Percentiles rank a stretch among this genome's conserved stretches.
Conservation (phyloP, 805 yeast species). For the Candida orba region DNA sequence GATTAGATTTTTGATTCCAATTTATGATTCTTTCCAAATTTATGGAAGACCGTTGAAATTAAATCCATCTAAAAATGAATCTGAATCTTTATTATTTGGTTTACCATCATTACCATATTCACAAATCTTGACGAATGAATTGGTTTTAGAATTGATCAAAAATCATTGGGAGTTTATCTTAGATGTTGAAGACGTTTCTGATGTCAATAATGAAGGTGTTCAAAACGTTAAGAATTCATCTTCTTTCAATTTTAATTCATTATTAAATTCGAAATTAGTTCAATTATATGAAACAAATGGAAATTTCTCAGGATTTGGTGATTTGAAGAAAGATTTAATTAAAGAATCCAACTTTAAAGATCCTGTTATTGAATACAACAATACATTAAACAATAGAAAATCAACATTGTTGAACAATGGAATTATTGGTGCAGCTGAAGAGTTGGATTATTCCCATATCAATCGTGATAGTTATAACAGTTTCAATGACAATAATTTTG, state of each 20-base stretch:
- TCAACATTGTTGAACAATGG: neutral
- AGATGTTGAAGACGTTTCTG: neutral
- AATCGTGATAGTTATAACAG: too few species aligned
- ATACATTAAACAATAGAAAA: neutral
- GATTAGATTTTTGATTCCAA: constrained; percentile 61
- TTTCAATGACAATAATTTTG: too few species aligned
- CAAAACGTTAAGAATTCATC: neutral
- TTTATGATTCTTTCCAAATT: constrained; percentile 60
- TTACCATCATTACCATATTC: constrained; percentile 69
- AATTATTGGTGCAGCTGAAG: neutral
- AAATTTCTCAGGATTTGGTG: constrained; percentile 12
- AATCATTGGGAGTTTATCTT: constrained; percentile 14
- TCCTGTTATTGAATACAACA: constrained; percentile 5
- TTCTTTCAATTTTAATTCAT: constrained; percentile 2
- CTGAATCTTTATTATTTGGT: constrained; percentile 61
- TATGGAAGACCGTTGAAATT: constrained; percentile 73
- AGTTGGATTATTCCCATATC: neutral
- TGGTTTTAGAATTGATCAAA: constrained; percentile 8
- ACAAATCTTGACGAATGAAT: constrained; percentile 36
- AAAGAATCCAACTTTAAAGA: constrained; percentile 5
- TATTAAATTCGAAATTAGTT: constrained; percentile 5
- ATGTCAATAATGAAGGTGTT: too few species aligned
- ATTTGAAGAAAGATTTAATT: constrained; percentile 4
- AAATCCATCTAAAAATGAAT: constrained; percentile 64
- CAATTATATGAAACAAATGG: neutral